Base-by-base conservation (phyloP, 2,329 filamentous ascomycete species). In the Nigrograna mackinnonii region DNA sequence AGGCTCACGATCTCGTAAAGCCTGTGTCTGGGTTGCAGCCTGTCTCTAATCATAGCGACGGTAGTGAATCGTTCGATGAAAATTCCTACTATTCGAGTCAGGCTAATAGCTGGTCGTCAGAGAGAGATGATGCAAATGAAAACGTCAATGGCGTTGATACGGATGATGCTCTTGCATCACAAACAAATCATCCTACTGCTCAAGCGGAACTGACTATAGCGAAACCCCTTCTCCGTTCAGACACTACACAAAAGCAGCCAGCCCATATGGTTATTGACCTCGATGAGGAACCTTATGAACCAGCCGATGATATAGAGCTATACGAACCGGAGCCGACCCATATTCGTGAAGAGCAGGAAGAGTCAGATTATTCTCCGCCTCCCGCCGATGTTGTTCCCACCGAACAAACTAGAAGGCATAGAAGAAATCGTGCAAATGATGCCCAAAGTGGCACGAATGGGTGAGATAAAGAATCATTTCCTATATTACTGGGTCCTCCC, bases 31-130 rank as follows among this genome's bases (percentile, higher is more conserved):
- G 81, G 62, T 74, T 80, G 50, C 71, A 54, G 26, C 64, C 71
- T 49, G 66, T 70, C 45, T 75, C 76, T 76, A 80, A 82, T 73
- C 77, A 85, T 69, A 77, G 76, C 61, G 83, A 83, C 67, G 79
- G 80, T 62, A 87, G 79, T 79, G 89, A 92, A 68, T 94, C 89
- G 24, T 89, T 91, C 73, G 91, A 96, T 71, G 87, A 95, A 67
- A 91, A 95, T 64, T 94, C 91, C 30, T 95, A 95, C 70, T 96
- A 97, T 76, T 96, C 92, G 54, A 96, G 91, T 72, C 89, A 87
- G 73, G 81, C 80, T 50, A 86, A 91, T 75, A 88, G 91, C 67
- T 95, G 91, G 51, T 72, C 81, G 64, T 76, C 80, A 64, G 75
- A 78, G 48, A 67, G 71, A 43, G 45, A 47, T 60, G 64, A 66